Base-by-base conservation (phyloP, 2,329 filamentous ascomycete genomes). In the Botrytis paeoniae region DNA sequence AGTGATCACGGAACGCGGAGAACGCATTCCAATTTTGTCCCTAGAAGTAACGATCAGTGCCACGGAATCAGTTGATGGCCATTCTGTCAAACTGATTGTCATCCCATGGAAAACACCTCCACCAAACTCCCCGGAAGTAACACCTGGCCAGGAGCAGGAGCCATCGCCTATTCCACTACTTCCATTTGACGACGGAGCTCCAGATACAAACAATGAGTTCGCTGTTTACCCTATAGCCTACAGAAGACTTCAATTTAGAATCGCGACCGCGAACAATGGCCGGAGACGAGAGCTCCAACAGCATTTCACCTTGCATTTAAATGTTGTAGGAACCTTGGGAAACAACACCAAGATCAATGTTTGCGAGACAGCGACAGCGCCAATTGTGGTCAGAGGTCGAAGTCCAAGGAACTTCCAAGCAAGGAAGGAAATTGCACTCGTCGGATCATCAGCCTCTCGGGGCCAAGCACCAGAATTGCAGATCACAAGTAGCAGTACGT, bases 51-150 rank as follows among this genome's bases (percentile, higher is more conserved):
- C 92, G 71, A 93, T 98, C 64, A 97, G 94, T 8, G 95, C 95
- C 14, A 97, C 94, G 66, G 95, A 98, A 81, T 98, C 95, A 2
- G 94, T 97, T 25, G 95, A 98, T 81, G 93, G 94, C 48, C 95
- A 97, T 78, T 85, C 93, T 0, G 94, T 98, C 61, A 95, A 97
- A 78, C 91, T 98, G 75, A 98, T 98, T 75, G 96, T 96, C 12
- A 97, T 98, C 74, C 95, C 95, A 1, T 98, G 95, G 95, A 98
- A 98, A 85, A 98, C 95, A 2, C 95, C 94, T 1, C 93, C 92
- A 41, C 93, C 93, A 69, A 93, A 91, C 82, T 89, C 91, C 5
- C 87, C 89, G n/a, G 89, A 92, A 76, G 85, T 90, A 73, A 86
- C 83, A 75, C 89, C 91, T 75, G 85, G 84, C 2, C 85, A 85